Evolutionary conservation across 805 yeast species (phyloP).

Genomic region (Maudiozyma bulderi): DNA sequence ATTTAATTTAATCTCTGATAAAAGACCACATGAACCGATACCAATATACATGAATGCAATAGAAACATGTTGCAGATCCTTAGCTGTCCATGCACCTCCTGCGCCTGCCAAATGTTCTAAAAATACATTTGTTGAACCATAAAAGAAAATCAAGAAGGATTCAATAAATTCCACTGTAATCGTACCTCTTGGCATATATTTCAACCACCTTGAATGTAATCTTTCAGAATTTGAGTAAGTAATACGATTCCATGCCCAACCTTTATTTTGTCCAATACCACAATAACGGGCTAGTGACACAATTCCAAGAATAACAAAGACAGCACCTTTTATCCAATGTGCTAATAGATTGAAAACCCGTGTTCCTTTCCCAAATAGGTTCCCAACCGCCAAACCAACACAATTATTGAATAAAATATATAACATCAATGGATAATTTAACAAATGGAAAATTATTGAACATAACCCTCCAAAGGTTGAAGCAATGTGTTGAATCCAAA

Average conservation of each 20-base stretch:
- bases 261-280: conserved; percentile 65
- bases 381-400: conserved; percentile 53
- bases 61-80: conserved; percentile 81
- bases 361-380: conserved; percentile 54
- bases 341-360: conserved; percentile 77
- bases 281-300: conserved; percentile 77
- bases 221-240: conserved; percentile 20
- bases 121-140: conserved; percentile 84
- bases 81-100: conserved; percentile 81
- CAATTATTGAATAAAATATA: conserved; percentile 48
- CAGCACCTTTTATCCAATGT: conserved; percentile 93
- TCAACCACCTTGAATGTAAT: conserved; percentile 8
- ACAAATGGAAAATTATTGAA: conserved; percentile 34
- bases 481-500: not conserved
- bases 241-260: conserved; percentile 86
- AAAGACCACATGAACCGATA: conserved; percentile 82
- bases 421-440: conserved; percentile 59
- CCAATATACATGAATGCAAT: conserved; percentile 90
- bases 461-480: conserved; percentile 1
- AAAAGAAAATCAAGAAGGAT: conserved; percentile 67
- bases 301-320: conserved; percentile 67
- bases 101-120: conserved; percentile 75
- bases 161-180: conserved; percentile 83
- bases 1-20: conserved; percentile 59
- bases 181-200: conserved; percentile 34